phyloP scores from a whole-genome alignment of 2,329 filamentous ascomycete species.

The Cyanodermella asteris region DNA sequence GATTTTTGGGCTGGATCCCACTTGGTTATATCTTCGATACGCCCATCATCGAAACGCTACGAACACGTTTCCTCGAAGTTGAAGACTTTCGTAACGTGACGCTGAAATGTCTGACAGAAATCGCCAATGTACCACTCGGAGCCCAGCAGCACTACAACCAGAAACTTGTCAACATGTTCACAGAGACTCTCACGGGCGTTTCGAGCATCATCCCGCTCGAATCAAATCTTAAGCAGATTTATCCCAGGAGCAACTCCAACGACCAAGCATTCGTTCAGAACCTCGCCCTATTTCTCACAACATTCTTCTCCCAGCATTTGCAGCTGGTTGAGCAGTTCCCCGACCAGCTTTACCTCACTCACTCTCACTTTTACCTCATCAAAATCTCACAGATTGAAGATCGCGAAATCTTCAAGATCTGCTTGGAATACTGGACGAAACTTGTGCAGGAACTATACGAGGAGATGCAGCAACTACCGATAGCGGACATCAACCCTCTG shows the following conservation, averaged over 20 bases:
- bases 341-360: slow-evolving; percentile 81
- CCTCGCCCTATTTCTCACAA: slow-evolving; percentile 82
- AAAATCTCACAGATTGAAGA: slow-evolving; percentile 97
- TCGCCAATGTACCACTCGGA: slow-evolving; percentile 77
- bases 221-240: slow-evolving; percentile 77
- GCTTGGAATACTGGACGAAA: slow-evolving; percentile 97
- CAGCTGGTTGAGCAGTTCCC: slow-evolving; percentile 87
- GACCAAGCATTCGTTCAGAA: slow-evolving; percentile 98
- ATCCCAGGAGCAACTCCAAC: slow-evolving; percentile 70
- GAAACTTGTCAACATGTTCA: slow-evolving; percentile 95
- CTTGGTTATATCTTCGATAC: slow-evolving; percentile 98
- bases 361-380: slow-evolving; percentile 95
- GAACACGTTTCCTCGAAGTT: slow-evolving; percentile 76
- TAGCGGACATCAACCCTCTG: slow-evolving; percentile 79
- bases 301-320: slow-evolving; percentile 77
- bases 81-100: slow-evolving; percentile 95
- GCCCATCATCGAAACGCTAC: slow-evolving; percentile 78
- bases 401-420: slow-evolving; percentile 98
- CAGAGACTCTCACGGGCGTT: slow-evolving; percentile 80
- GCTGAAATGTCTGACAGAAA: slow-evolving; percentile 89
- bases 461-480: slow-evolving; percentile 91
- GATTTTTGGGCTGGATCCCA: slow-evolving; percentile 98
- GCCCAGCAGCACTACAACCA: slow-evolving; percentile 64
- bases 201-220: slow-evolving; percentile 80
- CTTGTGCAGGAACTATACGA: slow-evolving; percentile 95